Conservation (phyloP, 768 basidiomycete genomes). For the Pulveroboletus frians region DNA sequence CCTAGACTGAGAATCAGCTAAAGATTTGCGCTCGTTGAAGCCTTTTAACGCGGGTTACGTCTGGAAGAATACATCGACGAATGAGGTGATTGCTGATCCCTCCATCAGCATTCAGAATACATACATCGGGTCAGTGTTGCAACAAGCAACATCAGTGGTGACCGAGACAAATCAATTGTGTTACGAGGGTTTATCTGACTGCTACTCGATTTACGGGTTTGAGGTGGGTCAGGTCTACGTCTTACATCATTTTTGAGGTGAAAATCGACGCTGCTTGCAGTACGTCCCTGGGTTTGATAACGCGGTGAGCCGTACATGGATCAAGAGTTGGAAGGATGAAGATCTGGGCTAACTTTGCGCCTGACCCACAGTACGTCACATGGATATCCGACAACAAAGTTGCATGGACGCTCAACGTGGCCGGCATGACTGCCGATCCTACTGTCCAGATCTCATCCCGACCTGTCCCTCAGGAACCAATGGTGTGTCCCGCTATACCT, state of each 20-base stretch:
- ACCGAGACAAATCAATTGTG: constrained; percentile 62
- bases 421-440: constrained; percentile 61
- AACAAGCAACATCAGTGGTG: constrained; percentile 76
- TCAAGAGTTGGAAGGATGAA: background rate
- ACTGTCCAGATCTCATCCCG: constrained; percentile 57
- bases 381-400: constrained; percentile 70
- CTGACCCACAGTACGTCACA: constrained; percentile 60
- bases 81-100: constrained; percentile 53
- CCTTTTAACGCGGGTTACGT: constrained; percentile 73
- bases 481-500: constrained; percentile 45
- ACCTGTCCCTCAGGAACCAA: constrained; percentile 77
- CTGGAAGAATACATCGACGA: constrained; percentile 59
- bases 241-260: background rate
- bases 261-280: constrained; percentile 8
- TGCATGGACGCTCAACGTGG: constrained; percentile 71
- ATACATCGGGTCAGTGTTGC: constrained; percentile 63
- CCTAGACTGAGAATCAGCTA: background rate
- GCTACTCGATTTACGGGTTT: constrained; percentile 77
- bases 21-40: constrained; percentile 27
- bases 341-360: background rate
- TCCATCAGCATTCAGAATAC: constrained; percentile 53
- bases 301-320: constrained; percentile 40
- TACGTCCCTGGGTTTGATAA: constrained; percentile 58
- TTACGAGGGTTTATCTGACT: constrained; percentile 57
- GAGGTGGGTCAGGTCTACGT: constrained; percentile 41